Evolutionary conservation across 768 basidiomycete genomes (phyloP).

Genomic region (Boletus sensibilis): DNA sequence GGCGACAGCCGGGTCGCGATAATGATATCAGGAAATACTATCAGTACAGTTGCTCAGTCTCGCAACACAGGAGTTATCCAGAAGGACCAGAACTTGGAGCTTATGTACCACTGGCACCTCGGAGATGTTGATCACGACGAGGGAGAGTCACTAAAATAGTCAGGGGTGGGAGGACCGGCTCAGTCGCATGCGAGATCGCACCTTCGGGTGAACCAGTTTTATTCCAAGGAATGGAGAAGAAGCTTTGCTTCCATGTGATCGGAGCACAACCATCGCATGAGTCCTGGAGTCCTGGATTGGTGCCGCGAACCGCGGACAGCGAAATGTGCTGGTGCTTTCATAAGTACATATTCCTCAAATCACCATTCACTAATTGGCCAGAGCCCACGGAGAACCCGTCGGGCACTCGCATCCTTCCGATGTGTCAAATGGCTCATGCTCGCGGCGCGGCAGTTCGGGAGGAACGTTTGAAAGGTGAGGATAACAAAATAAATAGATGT

Average conservation of each 20-base stretch:
- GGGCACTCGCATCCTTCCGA: background rate
- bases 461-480: background rate
- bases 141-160: background rate
- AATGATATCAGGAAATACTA: background rate
- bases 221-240: too few species aligned
- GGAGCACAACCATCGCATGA: background rate
- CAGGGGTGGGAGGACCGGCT: background rate
- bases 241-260: background rate
- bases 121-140: background rate
- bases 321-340: background rate
- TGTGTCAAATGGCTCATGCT: background rate
- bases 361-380: constrained; percentile 11
- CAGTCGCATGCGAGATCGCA: background rate
- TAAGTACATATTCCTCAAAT: constrained; percentile 14
- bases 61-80: background rate
- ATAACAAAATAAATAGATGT: background rate
- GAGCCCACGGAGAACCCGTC: background rate
- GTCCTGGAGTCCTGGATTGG: background rate
- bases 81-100: background rate
- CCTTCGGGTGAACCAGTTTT: background rate
- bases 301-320: background rate
- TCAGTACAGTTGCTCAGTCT: background rate
- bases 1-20: background rate
- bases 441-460: background rate
- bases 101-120: background rate